phyloP scores from a whole-genome alignment of 768 basidiomycete genomes.

The Amanita phalloides region DNA sequence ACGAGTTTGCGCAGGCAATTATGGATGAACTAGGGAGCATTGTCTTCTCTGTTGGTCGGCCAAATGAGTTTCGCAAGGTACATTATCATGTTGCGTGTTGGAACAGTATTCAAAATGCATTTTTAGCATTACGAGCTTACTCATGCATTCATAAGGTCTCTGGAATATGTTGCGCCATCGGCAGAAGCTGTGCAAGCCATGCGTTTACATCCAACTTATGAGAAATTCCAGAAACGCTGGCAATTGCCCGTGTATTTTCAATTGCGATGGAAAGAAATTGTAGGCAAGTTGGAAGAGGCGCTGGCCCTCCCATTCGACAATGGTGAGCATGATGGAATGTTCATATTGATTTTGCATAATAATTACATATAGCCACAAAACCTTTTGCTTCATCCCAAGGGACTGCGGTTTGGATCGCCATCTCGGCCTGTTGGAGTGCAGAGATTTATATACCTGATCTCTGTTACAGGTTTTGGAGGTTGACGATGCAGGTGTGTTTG shows the following conservation, averaged over 20 bases:
- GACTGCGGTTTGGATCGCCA: conserved; percentile 57
- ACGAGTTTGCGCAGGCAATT: conserved; percentile 69
- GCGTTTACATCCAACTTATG: conserved; percentile 61
- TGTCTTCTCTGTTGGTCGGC: conserved; percentile 88
- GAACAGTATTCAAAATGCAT: background rate
- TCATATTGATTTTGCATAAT: background rate
- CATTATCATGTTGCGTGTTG: conserved; percentile 4
- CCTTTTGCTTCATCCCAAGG: conserved; percentile 55
- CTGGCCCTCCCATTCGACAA: conserved; percentile 37
- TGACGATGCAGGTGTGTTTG: conserved; percentile 72
- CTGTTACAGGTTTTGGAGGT: conserved; percentile 78
- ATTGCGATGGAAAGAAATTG: conserved; percentile 92
- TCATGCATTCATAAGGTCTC: conserved; percentile 67
- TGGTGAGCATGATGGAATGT: conserved; percentile 21
- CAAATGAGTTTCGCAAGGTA: conserved; percentile 84
- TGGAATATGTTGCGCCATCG: conserved; percentile 80
- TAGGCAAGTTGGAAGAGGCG: conserved; percentile 61
- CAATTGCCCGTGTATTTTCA: conserved; percentile 97
- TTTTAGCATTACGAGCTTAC: conserved; percentile 76
- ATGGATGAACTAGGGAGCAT: conserved; percentile 75
- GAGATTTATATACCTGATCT: conserved; percentile 81
- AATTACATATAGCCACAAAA: conserved; percentile 17
- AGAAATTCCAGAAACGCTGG: conserved; percentile 77
- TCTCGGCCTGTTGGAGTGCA: conserved; percentile 77
- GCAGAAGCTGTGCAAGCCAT: conserved; percentile 56